Percentiles rank a stretch among this genome's conserved stretches.
Evolutionary conservation across 768 basidiomycete genomes (phyloP).

Genomic region (Leccinum uliginosum): DNA sequence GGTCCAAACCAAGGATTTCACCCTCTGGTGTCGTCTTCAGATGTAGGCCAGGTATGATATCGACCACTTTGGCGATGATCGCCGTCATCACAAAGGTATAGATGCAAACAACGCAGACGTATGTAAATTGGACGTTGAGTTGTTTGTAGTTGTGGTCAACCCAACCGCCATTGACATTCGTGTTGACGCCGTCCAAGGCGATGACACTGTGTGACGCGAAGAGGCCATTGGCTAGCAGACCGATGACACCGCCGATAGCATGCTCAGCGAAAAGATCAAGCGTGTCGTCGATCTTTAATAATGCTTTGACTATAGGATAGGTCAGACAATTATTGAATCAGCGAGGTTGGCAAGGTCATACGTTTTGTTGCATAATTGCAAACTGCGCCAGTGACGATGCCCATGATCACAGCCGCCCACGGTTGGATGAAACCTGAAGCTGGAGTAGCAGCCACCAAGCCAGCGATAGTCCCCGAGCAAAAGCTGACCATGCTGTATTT

Average conservation of each 20-base stretch:
- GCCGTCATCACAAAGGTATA: slow-evolving; percentile 65
- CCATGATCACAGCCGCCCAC: slow-evolving; percentile 75
- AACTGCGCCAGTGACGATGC: slow-evolving; percentile 62
- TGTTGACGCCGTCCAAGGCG: slow-evolving; percentile 63
- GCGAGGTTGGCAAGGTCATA: slow-evolving; percentile 29
- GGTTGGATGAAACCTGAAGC: slow-evolving; percentile 77
- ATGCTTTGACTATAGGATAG: slow-evolving; percentile 53
- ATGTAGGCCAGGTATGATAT: slow-evolving; percentile 54
- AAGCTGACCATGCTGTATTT: slow-evolving; percentile 91
- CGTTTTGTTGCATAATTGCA: slow-evolving; percentile 86
- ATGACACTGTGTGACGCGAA: slow-evolving; percentile 67
- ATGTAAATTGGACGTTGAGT: slow-evolving; percentile 72
- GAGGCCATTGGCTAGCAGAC: slow-evolving; percentile 66
- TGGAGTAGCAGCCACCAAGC: slow-evolving; percentile 85
- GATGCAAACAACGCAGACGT: slow-evolving; percentile 50
- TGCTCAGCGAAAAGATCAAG: slow-evolving; percentile 93
- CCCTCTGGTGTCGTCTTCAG: slow-evolving; percentile 51
- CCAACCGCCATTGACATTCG: slow-evolving; percentile 57
- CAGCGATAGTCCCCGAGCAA: slow-evolving; percentile 84
- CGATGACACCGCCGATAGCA: slow-evolving; percentile 79
- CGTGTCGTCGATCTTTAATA: slow-evolving; percentile 76
- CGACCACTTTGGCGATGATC: slow-evolving; percentile 51
- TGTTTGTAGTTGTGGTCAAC: slow-evolving; percentile 75
- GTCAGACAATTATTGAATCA: slow-evolving; percentile 12
- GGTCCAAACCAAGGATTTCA: slow-evolving; percentile 64